Percentiles rank a stretch among this genome's conserved stretches.
These are phyloP conservation scores for Heliamphora pulchella DNA, from an alignment of 179 eudicot species.

Conservation along the genomic window DNA sequence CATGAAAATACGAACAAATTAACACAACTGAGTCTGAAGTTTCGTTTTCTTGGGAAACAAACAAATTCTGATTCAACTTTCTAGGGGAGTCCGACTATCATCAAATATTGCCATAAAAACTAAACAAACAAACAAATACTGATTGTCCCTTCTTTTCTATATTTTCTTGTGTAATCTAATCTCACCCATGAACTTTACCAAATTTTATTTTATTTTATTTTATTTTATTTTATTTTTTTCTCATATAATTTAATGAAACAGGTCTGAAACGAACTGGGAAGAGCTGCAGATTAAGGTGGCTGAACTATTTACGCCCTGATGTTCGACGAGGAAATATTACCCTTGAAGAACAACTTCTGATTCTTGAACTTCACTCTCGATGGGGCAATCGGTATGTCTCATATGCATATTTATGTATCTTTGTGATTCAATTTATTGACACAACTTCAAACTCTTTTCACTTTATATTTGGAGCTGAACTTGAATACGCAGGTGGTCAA, in stretches of 20 bases:
- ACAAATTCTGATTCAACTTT: neutral
- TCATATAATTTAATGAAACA: constrained; percentile 14
- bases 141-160: neutral
- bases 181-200: constrained; percentile 12
- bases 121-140: neutral
- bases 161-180: neutral
- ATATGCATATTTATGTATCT: too few species aligned
- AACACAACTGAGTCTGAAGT: neutral
- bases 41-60: constrained; percentile 1
- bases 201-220: too few species aligned
- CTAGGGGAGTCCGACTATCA: neutral
- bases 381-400: constrained; percentile 64
- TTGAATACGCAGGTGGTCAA: constrained; percentile 60
- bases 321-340: constrained; percentile 74
- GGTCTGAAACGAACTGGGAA: constrained; percentile 74
- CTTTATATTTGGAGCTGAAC: neutral
- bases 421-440: too few species aligned
- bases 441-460: too few species aligned
- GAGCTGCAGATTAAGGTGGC: constrained; percentile 72
- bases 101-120: too few species aligned
- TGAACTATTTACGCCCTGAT: constrained; percentile 71
- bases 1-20: neutral
- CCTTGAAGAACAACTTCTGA: constrained; percentile 65
- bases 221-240: neutral
- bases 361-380: constrained; percentile 70